phyloP scores from a whole-genome alignment of 176 grass and related monocot genomes.

The Eleusine indica region DNA sequence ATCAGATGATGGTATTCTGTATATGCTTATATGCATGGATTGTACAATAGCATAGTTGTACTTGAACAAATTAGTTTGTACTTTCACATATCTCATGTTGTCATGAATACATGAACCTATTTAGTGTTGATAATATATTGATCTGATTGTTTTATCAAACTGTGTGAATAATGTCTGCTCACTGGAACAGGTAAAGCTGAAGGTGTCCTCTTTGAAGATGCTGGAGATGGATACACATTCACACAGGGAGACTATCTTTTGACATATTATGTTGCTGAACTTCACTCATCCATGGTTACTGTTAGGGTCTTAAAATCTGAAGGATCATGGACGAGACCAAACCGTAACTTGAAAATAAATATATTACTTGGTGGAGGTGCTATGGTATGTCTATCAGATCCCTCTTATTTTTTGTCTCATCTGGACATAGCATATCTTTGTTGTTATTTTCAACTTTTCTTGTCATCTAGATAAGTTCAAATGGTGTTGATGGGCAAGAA shows the following conservation, averaged over 20 bases:
- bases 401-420: not conserved
- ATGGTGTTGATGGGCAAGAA: conserved; percentile 78
- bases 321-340: conserved; percentile 66
- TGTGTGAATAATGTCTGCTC: conserved; percentile 16
- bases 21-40: not conserved
- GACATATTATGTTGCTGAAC: conserved; percentile 78
- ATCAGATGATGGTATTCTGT: conserved; percentile 17
- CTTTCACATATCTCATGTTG: not conserved
- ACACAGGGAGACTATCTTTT: conserved; percentile 75
- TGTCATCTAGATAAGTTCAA: conserved; percentile 61
- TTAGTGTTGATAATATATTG: conserved; percentile 5
- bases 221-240: conserved; percentile 85
- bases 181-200: conserved; percentile 70
- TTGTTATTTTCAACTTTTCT: not conserved
- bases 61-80: not conserved
- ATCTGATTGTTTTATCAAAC: not conserved
- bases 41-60: not conserved
- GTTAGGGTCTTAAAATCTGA: conserved; percentile 74
- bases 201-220: conserved; percentile 87
- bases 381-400: conserved; percentile 56
- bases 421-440: conserved; percentile 11
- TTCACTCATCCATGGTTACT: conserved; percentile 59
- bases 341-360: conserved; percentile 61
- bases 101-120: conserved; percentile 5
- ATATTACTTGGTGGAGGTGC: conserved; percentile 86